Conservation (phyloP, 768 basidiomycete species). For the Russula sp. region DNA sequence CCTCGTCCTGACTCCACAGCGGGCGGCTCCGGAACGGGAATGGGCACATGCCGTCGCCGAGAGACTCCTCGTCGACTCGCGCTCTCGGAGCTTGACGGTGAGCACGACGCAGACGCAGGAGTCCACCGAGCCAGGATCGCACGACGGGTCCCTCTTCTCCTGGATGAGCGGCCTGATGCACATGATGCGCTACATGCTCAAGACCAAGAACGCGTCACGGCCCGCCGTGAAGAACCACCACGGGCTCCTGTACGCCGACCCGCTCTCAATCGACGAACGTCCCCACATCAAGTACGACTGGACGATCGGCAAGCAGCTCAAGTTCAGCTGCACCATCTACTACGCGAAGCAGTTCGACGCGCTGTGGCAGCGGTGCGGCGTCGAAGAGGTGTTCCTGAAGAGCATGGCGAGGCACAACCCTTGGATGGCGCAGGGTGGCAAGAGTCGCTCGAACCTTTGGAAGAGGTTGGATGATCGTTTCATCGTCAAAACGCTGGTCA, state of each 20-base stretch:
- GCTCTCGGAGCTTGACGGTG: no score
- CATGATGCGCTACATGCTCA: slow-evolving; percentile 58
- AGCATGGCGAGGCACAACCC: no score
- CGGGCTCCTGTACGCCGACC: slow-evolving; percentile 42
- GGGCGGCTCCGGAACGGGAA: neutral
- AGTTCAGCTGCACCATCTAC: slow-evolving; percentile 80
- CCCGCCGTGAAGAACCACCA: slow-evolving; percentile 42
- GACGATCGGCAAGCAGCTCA: slow-evolving; percentile 36
- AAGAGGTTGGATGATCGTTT: slow-evolving; percentile 59
- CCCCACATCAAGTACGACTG: no score
- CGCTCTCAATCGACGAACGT: slow-evolving; percentile 49
- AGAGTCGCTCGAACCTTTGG: slow-evolving; percentile 58
- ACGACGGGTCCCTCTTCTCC: slow-evolving; percentile 27
- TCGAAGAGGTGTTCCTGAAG: slow-evolving; percentile 30
- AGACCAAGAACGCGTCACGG: slow-evolving; percentile 30
- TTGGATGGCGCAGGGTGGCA: no score
- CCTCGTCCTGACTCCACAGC: neutral
- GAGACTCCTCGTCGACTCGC: no score
- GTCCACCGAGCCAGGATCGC: no score
- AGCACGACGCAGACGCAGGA: no score
- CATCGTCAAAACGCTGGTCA: slow-evolving; percentile 44
- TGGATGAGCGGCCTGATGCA: slow-evolving; percentile 48
- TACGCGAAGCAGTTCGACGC: slow-evolving; percentile 71
- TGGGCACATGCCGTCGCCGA: slow-evolving; percentile 30
- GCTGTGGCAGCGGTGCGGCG: slow-evolving; percentile 61